These are phyloP conservation scores for Blastobotrys aristatus DNA, from an alignment of 1,139 yeast genomes.

Conservation along the genomic window DNA sequence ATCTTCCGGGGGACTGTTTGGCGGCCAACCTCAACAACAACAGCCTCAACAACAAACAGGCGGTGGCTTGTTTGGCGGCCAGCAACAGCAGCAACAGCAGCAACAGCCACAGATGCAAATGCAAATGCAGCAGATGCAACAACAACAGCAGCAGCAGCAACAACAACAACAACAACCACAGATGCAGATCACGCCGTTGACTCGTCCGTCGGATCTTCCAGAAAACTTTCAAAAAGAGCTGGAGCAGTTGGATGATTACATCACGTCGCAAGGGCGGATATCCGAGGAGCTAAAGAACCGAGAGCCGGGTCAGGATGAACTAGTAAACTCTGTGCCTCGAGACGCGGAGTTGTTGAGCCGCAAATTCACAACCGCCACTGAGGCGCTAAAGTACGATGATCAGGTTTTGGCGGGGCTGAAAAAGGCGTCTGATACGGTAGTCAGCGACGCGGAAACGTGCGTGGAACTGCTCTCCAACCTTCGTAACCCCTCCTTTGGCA, in stretches of 20 bases:
- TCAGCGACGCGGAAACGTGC: slow-evolving; percentile 58
- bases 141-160: slow-evolving; percentile 34
- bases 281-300: slow-evolving; percentile 73
- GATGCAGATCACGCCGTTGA: slow-evolving; percentile 63
- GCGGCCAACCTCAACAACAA: slow-evolving; percentile 9
- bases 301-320: slow-evolving; percentile 57
- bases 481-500: slow-evolving; percentile 41
- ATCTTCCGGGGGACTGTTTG: slow-evolving; percentile 17
- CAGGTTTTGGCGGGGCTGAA: slow-evolving; percentile 46
- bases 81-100: slow-evolving; percentile 20
- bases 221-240: slow-evolving; percentile 67
- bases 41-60: slow-evolving; percentile 3
- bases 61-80: slow-evolving; percentile 8
- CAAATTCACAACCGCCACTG: slow-evolving; percentile 59
- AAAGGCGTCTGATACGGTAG: slow-evolving; percentile 39
- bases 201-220: slow-evolving; percentile 83
- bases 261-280: slow-evolving; percentile 74
- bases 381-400: slow-evolving; percentile 64
- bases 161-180: slow-evolving; percentile 36
- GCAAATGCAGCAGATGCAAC: slow-evolving; percentile 26
- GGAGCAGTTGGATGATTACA: slow-evolving; percentile 77
- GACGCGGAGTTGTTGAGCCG: slow-evolving; percentile 71
- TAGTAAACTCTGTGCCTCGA: slow-evolving; percentile 75
- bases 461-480: slow-evolving; percentile 62
- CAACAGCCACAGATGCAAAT: slow-evolving; percentile 25